Evolutionary conservation across 179 eudicot species (phyloP).

Genomic region (Beta macrorhiza): DNA sequence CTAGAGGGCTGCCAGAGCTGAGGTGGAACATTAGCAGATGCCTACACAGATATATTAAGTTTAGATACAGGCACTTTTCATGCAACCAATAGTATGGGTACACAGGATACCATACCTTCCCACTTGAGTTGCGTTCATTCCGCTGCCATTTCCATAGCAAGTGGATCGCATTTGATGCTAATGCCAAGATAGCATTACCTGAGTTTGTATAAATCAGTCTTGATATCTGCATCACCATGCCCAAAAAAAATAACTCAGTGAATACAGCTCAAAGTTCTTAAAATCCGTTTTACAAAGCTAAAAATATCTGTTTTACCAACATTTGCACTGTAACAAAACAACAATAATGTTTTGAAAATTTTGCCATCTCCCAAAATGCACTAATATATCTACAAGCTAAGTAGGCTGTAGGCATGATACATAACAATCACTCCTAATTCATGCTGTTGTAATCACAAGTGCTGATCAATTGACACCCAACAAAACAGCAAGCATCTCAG

Average conservation of each 20-base stretch:
- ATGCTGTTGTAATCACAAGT: neutral
- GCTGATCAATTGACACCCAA: neutral
- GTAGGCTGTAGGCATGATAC: neutral
- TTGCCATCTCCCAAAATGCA: neutral
- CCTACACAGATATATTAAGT: conserved; percentile 38
- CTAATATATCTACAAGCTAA: neutral
- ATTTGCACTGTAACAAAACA: neutral
- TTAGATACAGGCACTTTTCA: neutral
- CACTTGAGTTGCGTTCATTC: conserved; percentile 69
- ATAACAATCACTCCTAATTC: neutral
- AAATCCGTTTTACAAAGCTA: neutral
- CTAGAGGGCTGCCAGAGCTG: conserved; percentile 93
- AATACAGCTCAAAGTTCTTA: neutral
- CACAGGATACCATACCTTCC: conserved; percentile 52
- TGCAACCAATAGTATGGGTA: conserved; percentile 5
- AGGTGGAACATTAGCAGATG: conserved; percentile 72
- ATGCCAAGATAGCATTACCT: conserved; percentile 82
- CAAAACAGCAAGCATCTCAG: conserved; percentile 1
- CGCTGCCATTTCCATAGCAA: conserved; percentile 95
- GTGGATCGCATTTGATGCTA: conserved; percentile 86
- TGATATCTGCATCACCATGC: conserved; percentile 53
- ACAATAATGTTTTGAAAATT: neutral
- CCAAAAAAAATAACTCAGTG: conserved; percentile 1
- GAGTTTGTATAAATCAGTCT: conserved; percentile 92
- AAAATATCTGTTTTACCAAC: neutral